A percentile compares a stretch with the other conserved stretches of the same genome.
These are phyloP conservation scores for Pyrenophora graminea DNA, from an alignment of 2,329 filamentous ascomycete species.

Conservation along the genomic window DNA sequence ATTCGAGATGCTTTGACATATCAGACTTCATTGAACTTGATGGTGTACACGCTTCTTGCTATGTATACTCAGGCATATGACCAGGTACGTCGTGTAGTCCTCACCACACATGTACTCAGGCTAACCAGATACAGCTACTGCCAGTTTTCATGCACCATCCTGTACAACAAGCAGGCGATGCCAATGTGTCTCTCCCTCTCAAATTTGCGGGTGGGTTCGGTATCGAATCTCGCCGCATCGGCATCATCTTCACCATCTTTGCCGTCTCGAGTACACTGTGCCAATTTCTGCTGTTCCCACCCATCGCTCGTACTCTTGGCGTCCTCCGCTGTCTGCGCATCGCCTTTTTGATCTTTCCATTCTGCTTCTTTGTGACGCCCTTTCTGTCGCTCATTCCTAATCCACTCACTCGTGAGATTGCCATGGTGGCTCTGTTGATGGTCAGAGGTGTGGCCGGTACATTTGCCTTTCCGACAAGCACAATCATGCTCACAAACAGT, in stretches of 20 bases:
- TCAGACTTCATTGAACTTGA: conserved; percentile 75
- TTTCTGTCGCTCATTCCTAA: conserved; percentile 70
- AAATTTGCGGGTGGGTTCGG: conserved; percentile 85
- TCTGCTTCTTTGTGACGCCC: conserved; percentile 80
- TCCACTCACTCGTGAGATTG: conserved; percentile 58
- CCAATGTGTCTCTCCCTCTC: conserved; percentile 69
- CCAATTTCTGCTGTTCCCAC: conserved; percentile 85
- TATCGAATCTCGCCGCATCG: conserved; percentile 72
- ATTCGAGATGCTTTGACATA: conserved; percentile 70
- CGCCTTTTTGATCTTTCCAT: conserved; percentile 69
- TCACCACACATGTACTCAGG: not conserved
- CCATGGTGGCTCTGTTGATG: conserved; percentile 69
- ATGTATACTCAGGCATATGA: conserved; percentile 85
- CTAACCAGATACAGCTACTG: conserved; percentile 57
- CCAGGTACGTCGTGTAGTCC: conserved; percentile 53
- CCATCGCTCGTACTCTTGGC: conserved; percentile 72
- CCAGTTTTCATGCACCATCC: conserved; percentile 88
- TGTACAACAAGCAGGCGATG: conserved; percentile 55
- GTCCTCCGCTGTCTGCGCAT: conserved; percentile 72
- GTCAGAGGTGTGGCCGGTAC: conserved; percentile 76
- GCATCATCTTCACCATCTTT: conserved; percentile 82
- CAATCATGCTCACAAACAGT: conserved; percentile 88
- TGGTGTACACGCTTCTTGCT: conserved; percentile 79
- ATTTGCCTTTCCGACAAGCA: conserved; percentile 85
- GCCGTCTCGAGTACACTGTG: conserved; percentile 77